Evolutionary conservation across 1,284 basidiomycete genomes (phyloP).

Genomic region (Exobasidium cylindrosporum): DNA sequence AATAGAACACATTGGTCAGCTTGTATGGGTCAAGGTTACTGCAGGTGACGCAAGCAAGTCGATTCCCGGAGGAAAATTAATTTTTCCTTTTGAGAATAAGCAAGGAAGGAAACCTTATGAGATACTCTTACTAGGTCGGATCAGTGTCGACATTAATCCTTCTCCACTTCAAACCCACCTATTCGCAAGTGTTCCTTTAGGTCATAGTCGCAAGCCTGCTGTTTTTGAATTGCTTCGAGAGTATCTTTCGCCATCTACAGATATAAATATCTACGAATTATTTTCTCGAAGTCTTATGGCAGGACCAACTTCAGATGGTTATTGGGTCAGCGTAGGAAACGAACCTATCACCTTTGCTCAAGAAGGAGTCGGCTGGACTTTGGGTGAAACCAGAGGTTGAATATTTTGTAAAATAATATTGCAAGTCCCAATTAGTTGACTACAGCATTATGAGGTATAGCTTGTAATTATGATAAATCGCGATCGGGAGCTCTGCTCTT

Average conservation of each 20-base stretch:
- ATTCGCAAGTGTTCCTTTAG: constrained; percentile 2
- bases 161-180: not conserved
- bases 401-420: no score
- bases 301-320: not conserved
- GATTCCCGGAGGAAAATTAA: not conserved
- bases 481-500: constrained; percentile 5
- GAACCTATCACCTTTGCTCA: not conserved
- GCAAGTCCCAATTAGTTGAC: not conserved
- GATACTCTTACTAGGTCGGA: not conserved
- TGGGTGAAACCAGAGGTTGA: not conserved
- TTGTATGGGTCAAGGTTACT: constrained; percentile 8
- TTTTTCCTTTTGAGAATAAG: not conserved
- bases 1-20: not conserved
- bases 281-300: not conserved
- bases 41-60: not conserved
- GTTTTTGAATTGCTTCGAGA: not conserved
- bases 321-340: not conserved
- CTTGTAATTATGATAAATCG: not conserved
- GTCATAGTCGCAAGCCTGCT: constrained; percentile 4
- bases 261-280: not conserved
- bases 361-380: not conserved
- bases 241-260: not conserved
- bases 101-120: constrained; percentile 1
- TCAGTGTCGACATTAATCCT: not conserved
- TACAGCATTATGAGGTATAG: not conserved